Conservation (phyloP, 306 rosid species). For the Mimosa pudica region DNA sequence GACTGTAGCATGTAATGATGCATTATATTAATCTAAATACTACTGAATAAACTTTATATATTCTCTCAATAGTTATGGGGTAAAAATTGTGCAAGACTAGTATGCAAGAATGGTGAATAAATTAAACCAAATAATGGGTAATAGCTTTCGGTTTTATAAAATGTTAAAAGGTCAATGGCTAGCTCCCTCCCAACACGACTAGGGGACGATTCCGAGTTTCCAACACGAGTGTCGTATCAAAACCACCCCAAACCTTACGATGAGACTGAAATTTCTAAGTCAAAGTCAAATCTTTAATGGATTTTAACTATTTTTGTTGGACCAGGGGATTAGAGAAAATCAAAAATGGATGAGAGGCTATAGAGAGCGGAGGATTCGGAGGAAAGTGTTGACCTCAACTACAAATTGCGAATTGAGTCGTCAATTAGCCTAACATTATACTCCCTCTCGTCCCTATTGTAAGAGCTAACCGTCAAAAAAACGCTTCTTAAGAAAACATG, state of each 20-base stretch:
- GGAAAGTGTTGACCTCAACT: background rate
- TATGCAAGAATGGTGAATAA: background rate
- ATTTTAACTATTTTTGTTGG: background rate
- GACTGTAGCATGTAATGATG: background rate
- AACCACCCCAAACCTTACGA: background rate
- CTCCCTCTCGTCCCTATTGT: no score
- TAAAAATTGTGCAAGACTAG: background rate
- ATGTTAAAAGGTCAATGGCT: background rate
- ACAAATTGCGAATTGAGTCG: conserved; percentile 10
- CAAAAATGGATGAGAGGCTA: background rate
- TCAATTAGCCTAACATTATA: background rate
- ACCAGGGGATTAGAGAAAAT: background rate
- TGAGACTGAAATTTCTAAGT: background rate
- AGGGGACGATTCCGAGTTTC: background rate
- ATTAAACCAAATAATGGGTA: background rate
- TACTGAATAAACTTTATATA: background rate
- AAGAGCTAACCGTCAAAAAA: no score
- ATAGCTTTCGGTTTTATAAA: background rate
- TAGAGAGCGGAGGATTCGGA: background rate
- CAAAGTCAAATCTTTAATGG: conserved; percentile 14
- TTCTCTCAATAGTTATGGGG: background rate
- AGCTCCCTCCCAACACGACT: background rate
- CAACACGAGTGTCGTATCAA: background rate
- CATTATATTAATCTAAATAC: background rate
- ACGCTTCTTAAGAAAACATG: no score